These are phyloP conservation scores for Suillus americanus DNA, from an alignment of 768 basidiomycete species.

Conservation along the genomic window DNA sequence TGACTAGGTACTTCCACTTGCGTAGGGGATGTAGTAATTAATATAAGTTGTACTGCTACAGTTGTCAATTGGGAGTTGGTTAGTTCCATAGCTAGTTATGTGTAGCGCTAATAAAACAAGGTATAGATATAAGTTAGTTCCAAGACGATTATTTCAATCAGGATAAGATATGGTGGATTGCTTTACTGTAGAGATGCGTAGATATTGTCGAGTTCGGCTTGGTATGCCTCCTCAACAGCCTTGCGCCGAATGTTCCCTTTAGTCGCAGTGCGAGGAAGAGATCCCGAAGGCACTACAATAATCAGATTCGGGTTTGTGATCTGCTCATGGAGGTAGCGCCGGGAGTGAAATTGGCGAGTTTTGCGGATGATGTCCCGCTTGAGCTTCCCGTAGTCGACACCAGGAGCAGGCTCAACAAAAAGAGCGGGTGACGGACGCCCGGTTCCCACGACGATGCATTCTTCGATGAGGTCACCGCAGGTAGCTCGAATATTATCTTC, in stretches of 20 bases:
- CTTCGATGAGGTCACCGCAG: constrained; percentile 63
- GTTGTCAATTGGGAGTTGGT: not conserved
- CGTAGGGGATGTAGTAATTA: constrained; percentile 1
- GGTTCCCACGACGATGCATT: constrained; percentile 76
- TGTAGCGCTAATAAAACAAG: not conserved
- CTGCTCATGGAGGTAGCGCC: constrained; percentile 79
- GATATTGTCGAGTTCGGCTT: constrained; percentile 55
- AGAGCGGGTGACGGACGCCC: constrained; percentile 76
- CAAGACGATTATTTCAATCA: constrained; percentile 2
- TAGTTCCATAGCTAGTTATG: not conserved
- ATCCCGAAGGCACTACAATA: constrained; percentile 61
- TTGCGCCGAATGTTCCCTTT: constrained; percentile 81
- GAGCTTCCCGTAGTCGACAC: constrained; percentile 55
- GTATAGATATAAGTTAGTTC: constrained; percentile 19
- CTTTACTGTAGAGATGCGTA: constrained; percentile 36
- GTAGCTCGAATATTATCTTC: constrained; percentile 72
- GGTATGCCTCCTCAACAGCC: constrained; percentile 70
- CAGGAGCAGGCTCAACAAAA: constrained; percentile 64
- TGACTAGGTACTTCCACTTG: not conserved
- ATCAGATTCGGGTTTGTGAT: constrained; percentile 65
- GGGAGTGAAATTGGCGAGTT: constrained; percentile 69
- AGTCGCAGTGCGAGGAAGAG: constrained; percentile 74
- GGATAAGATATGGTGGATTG: not conserved
- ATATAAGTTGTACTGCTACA: constrained; percentile 1
- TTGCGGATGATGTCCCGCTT: constrained; percentile 73